Evolutionary conservation across 495 filamentous ascomycete genomes (phyloP).

Genomic region (Daldinia loculata): DNA sequence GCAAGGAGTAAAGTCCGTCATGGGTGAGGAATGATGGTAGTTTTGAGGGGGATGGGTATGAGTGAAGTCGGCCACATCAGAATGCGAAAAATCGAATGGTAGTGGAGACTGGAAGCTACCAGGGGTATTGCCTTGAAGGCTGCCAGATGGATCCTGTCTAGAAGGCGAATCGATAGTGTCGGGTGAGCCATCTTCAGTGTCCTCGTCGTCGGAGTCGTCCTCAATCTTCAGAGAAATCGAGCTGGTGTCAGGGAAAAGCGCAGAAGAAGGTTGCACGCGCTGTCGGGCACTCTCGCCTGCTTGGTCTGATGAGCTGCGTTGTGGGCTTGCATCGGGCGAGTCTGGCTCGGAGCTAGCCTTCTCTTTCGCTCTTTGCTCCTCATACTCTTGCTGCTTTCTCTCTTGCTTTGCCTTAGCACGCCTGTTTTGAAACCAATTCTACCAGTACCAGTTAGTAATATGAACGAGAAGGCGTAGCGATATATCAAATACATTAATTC

Average conservation of each 20-base stretch:
- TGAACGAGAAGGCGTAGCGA: not conserved
- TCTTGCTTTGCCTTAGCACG: slow-evolving; percentile 85
- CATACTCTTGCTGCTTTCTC: slow-evolving; percentile 73
- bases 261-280: slow-evolving; percentile 49
- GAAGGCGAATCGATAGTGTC: slow-evolving; percentile 18
- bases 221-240: slow-evolving; percentile 29
- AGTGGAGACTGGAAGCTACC: slow-evolving; percentile 22
- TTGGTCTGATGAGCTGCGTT: slow-evolving; percentile 39
- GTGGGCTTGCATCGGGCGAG: slow-evolving; percentile 45
- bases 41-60: slow-evolving; percentile 7
- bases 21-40: slow-evolving; percentile 10
- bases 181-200: slow-evolving; percentile 26
- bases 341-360: slow-evolving; percentile 54
- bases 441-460: slow-evolving; percentile 44
- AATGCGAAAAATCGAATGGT: slow-evolving; percentile 11
- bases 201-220: slow-evolving; percentile 34
- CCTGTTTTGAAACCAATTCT: slow-evolving; percentile 95
- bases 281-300: slow-evolving; percentile 46
- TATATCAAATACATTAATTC: slow-evolving; percentile 73
- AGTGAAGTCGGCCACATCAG: not conserved
- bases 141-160: slow-evolving; percentile 6
- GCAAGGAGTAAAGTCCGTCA: slow-evolving; percentile 10
- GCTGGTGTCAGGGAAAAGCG: slow-evolving; percentile 44
- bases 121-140: not conserved
- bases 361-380: slow-evolving; percentile 63